A percentile compares a stretch with the other conserved stretches of the same genome.
These are phyloP conservation scores for Penicillium coffeae DNA, from an alignment of 495 filamentous ascomycete genomes.

Conservation along the genomic window DNA sequence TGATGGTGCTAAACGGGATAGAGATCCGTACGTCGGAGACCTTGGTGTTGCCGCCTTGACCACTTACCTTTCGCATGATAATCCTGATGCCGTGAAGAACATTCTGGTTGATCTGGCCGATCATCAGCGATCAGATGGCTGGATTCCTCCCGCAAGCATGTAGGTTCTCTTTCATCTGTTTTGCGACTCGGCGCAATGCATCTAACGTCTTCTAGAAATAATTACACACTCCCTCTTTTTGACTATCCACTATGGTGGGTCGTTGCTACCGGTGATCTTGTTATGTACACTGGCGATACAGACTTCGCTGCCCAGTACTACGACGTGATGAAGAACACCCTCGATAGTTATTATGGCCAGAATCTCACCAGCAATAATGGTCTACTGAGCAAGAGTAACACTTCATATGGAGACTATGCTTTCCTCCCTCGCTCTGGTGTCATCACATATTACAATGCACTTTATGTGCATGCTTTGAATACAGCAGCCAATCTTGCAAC, in stretches of 20 bases:
- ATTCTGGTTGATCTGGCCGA: constrained; percentile 41
- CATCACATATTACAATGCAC: constrained; percentile 46
- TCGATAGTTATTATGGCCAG: constrained; percentile 26
- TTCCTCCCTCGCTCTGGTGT: constrained; percentile 42
- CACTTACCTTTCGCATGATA: constrained; percentile 41
- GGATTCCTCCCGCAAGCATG: constrained; percentile 49
- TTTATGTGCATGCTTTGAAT: constrained; percentile 42
- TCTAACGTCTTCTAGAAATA: too few relatives aligned
- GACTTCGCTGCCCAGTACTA: constrained; percentile 28
- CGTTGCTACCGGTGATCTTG: constrained; percentile 36
- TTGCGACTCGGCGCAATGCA: too few relatives aligned
- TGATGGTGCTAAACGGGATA: constrained; percentile 47
- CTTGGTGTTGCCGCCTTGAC: constrained; percentile 41
- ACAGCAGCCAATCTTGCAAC: constrained; percentile 38
- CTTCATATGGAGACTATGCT: constrained; percentile 48
- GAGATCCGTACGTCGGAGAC: constrained; percentile 48
- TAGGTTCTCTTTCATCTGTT: background rate
- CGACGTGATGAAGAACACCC: constrained; percentile 28
- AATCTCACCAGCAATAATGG: constrained; percentile 16
- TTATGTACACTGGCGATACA: constrained; percentile 42
- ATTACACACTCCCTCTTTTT: constrained; percentile 40
- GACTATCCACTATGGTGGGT: constrained; percentile 51
- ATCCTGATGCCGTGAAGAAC: constrained; percentile 31
- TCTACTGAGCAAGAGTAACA: constrained; percentile 34
- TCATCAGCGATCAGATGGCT: constrained; percentile 45